A percentile compares a stretch with the other conserved stretches of the same genome.
These are phyloP conservation scores for Talaromyces borbonicus DNA, from an alignment of 495 filamentous ascomycete genomes.

Conservation along the genomic window DNA sequence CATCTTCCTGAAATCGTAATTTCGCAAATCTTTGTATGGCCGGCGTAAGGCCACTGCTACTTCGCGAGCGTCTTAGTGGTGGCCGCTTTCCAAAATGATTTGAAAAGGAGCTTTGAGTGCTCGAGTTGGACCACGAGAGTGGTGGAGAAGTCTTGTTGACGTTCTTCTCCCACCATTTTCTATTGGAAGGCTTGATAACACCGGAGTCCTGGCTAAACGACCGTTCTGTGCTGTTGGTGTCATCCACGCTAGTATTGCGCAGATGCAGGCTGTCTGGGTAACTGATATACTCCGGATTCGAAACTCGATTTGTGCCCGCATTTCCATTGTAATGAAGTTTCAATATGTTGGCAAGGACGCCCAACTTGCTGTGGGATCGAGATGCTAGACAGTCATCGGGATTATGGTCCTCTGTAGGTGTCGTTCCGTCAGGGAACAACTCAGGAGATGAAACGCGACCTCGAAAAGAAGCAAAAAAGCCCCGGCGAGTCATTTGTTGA, in stretches of 20 bases:
- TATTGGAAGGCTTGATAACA: constrained; percentile 17
- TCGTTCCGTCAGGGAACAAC: constrained; percentile 47
- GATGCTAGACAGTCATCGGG: constrained; percentile 57
- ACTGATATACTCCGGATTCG: constrained; percentile 7
- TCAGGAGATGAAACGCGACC: constrained; percentile 29
- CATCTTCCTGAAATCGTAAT: constrained; percentile 15
- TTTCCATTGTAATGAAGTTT: constrained; percentile 55
- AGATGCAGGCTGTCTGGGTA: constrained; percentile 18
- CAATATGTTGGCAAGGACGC: constrained; percentile 67
- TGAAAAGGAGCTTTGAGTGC: constrained; percentile 29
- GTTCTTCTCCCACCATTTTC: constrained; percentile 58
- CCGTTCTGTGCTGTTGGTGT: constrained; percentile 12
- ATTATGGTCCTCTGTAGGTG: constrained; percentile 49
- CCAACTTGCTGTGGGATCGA: constrained; percentile 62
- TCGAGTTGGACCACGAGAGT: constrained; percentile 28
- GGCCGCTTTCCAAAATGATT: constrained; percentile 22
- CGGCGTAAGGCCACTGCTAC: constrained; percentile 26
- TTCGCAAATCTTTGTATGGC: constrained; percentile 29
- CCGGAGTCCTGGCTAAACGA: constrained; percentile 2
- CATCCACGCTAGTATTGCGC: constrained; percentile 9
- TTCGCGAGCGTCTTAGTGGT: constrained; percentile 37
- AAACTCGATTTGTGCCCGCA: background rate
- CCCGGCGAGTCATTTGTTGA: constrained; percentile 31
- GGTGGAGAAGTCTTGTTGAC: constrained; percentile 39
- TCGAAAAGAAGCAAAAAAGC: constrained; percentile 26